Conservation (phyloP, 495 filamentous ascomycete species). For the Cudoniella acicularis region DNA sequence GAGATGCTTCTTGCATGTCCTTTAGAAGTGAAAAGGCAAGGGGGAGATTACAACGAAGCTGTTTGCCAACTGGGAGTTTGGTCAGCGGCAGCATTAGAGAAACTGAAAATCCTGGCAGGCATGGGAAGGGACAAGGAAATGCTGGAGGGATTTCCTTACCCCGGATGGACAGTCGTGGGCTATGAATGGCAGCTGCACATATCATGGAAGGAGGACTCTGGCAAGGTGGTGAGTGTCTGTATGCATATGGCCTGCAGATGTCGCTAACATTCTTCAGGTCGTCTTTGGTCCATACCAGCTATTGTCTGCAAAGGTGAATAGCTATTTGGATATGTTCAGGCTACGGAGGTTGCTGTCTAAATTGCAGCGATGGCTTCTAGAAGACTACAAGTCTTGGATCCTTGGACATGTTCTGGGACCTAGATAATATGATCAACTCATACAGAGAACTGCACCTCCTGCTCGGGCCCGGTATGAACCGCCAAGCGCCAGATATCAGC, state of each 20-base stretch:
- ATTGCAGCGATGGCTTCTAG: too few relatives aligned
- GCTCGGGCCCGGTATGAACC: too few relatives aligned
- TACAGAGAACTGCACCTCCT: too few relatives aligned
- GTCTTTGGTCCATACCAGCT: neutral
- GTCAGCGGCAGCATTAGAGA: neutral
- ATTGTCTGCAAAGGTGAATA: neutral
- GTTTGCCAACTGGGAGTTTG: conserved; percentile 1
- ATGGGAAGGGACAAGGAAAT: neutral
- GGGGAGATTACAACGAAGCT: conserved; percentile 3
- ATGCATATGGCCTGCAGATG: neutral
- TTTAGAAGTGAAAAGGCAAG: neutral
- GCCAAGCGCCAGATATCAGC: too few relatives aligned
- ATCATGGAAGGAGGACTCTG: neutral
- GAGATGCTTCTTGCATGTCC: neutral
- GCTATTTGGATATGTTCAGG: neutral
- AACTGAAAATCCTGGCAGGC: neutral
- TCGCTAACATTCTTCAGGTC: neutral
- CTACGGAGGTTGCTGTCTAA: neutral
- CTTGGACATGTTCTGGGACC: too few relatives aligned
- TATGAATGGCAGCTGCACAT: conserved; percentile 4
- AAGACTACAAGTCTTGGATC: too few relatives aligned
- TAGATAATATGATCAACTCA: too few relatives aligned
- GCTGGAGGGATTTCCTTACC: neutral
- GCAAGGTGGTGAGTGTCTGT: neutral
- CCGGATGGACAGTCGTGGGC: conserved; percentile 1